Evolutionary conservation across 345 rosid genomes (phyloP), one percentile per base, ranked within the genome.

Genomic region (Lepidium aucheri): DNA sequence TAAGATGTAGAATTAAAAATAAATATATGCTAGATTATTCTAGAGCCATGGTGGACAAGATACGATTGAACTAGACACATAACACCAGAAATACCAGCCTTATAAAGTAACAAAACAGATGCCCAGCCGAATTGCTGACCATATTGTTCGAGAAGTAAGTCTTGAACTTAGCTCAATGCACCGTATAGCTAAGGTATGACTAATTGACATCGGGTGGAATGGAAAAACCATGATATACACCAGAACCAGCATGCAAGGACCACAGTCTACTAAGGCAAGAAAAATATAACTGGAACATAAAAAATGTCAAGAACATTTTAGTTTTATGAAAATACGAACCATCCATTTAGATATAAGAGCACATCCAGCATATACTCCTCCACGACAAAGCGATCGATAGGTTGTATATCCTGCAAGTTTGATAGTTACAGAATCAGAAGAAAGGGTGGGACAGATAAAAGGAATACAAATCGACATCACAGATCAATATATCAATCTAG

Each of bases 331-430:
- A 69, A 55, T 74, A 87, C 90, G 60, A 68, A 94, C 99, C 99
- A 81, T 82, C 99, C 99, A 84, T 91, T 95, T 22, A 95, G 82
- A 80, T 82, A 91, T 74, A 87, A 77, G 72, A 91, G 95, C 80
- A 95, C 96, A 80, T 95, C 97, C 71, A 95, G 76, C 74, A 95
- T 64, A 76, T 87, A 91, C 70, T 95, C 97, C 81, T 95, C 97
- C 76, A 95, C 86, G 9, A 91, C 77, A 76, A 87, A 95, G 17
- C 91, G 94, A 77, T 95, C 99, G n/a, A 95, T 82, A 65, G 97
- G 94, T 62, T 87, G 96, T 72, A 89, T 69, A 72, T 91, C 99
- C 96, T 87, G 96, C 54, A 63, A 76, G 36, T 32, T 73, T 38
- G 68, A 73, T 36, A 34, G 13, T 63, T 34, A 26, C 17, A 41